Evolutionary conservation across 345 rosid species (phyloP).

Genomic region (Heritiera littoralis): DNA sequence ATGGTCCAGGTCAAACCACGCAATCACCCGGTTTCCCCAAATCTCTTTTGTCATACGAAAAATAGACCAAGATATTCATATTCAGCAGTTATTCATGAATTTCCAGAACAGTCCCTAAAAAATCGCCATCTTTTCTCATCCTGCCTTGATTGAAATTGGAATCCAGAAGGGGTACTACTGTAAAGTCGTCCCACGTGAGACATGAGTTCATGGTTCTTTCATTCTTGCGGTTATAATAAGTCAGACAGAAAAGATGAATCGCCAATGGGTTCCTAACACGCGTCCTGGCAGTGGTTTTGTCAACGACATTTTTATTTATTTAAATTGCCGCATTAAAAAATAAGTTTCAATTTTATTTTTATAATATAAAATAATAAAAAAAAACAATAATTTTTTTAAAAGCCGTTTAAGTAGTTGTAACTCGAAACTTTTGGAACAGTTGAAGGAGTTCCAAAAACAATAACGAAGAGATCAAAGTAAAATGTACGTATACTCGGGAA

Average conservation of each 20-base stretch:
- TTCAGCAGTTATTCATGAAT: not conserved
- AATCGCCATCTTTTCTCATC: not conserved
- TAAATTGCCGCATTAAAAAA: too few relatives aligned
- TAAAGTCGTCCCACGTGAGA: not conserved
- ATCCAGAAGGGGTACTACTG: not conserved
- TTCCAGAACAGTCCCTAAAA: not conserved
- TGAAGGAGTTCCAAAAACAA: too few relatives aligned
- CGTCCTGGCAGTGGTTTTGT: not conserved
- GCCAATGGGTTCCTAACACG: constrained; percentile 17
- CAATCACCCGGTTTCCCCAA: constrained; percentile 4
- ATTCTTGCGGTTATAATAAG: not conserved
- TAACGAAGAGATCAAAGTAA: not conserved
- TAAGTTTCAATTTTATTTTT: too few relatives aligned
- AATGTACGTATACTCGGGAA: too few relatives aligned
- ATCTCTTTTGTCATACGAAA: not conserved
- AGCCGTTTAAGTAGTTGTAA: too few relatives aligned
- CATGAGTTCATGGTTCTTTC: not conserved
- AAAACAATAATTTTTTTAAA: too few relatives aligned
- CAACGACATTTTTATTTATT: not conserved
- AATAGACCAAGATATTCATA: not conserved
- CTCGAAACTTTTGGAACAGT: not conserved
- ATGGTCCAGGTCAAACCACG: constrained; percentile 25
- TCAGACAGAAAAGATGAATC: not conserved
- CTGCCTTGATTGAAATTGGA: not conserved
- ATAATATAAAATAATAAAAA: too few relatives aligned